Conservation (phyloP, 208 protist genomes). For the Trypanosoma caninum region DNA sequence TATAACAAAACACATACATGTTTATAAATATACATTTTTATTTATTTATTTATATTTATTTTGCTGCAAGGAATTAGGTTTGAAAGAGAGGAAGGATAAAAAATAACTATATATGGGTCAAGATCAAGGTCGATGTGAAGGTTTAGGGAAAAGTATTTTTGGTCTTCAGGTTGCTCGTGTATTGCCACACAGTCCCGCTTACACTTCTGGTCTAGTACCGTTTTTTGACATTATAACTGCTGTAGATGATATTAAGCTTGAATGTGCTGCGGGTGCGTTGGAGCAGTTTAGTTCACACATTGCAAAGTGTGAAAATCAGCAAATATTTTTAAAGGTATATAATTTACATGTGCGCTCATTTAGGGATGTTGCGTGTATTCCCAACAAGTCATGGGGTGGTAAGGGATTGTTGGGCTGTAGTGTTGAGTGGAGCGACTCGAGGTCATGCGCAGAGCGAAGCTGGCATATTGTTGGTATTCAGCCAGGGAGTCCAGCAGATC, state of each 20-base stretch:
- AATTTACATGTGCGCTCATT: constrained; percentile 52
- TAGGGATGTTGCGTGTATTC: constrained; percentile 52
- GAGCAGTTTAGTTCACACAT: constrained; percentile 62
- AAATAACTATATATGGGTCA: constrained; percentile 39
- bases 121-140: constrained; percentile 30
- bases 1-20: no score
- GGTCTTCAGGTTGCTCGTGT: constrained; percentile 83
- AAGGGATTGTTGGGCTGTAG: constrained; percentile 77
- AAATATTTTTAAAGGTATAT: constrained; percentile 61
- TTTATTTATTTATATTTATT: constrained; percentile 21
- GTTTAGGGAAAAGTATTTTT: constrained; percentile 26
- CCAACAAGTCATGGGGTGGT: constrained; percentile 37
- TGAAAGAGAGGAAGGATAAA: background rate
- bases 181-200: constrained; percentile 68
- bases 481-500: constrained; percentile 45
- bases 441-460: constrained; percentile 29
- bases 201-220: constrained; percentile 67
- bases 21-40: no score
- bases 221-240: constrained; percentile 89
- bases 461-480: constrained; percentile 72
- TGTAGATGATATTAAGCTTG: constrained; percentile 41
- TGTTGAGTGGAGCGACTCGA: constrained; percentile 64
- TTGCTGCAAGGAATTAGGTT: background rate
- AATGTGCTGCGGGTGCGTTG: constrained; percentile 18
- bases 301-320: constrained; percentile 28